A percentile compares a stretch with the other conserved stretches of the same genome.
These are phyloP conservation scores for Podospora bellae-mahoneyi DNA, from an alignment of 495 filamentous ascomycete genomes.

Conservation along the genomic window DNA sequence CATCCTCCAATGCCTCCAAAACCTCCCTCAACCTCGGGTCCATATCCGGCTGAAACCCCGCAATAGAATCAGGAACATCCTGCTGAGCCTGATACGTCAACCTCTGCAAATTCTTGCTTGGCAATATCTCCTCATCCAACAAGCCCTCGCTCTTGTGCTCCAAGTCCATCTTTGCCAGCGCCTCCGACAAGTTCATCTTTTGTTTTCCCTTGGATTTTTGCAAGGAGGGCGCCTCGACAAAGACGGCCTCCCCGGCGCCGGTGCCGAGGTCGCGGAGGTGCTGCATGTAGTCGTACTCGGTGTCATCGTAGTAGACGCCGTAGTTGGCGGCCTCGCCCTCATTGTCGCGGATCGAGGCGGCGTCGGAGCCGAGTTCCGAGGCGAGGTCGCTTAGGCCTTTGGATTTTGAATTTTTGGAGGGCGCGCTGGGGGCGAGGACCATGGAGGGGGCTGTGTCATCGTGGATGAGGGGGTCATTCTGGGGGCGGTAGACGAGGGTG, in stretches of 20 bases:
- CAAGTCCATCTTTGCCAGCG: constrained; percentile 63
- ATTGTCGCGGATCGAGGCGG: constrained; percentile 65
- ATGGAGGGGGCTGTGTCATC: constrained; percentile 77
- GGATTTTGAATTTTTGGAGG: constrained; percentile 29
- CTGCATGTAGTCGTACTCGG: constrained; percentile 98
- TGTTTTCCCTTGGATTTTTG: constrained; percentile 65
- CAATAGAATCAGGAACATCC: constrained; percentile 83
- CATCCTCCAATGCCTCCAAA: constrained; percentile 91
- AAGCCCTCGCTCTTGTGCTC: constrained; percentile 55
- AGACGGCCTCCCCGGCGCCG: constrained; percentile 62
- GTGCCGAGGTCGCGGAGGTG: constrained; percentile 80
- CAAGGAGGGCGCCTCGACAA: constrained; percentile 62
- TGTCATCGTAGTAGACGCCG: constrained; percentile 83
- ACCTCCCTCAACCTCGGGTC: constrained; percentile 90
- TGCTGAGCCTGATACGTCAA: constrained; percentile 90
- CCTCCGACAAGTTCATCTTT: constrained; percentile 70
- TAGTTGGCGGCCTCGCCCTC: constrained; percentile 95
- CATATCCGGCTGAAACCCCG: constrained; percentile 97
- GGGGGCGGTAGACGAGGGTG: constrained; percentile 88
- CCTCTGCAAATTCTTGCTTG: constrained; percentile 66
- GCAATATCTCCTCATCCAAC: constrained; percentile 65
- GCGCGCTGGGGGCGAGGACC: constrained; percentile 61
- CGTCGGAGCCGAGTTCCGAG: constrained; percentile 66
- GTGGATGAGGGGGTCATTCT: constrained; percentile 94
- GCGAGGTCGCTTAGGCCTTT: constrained; percentile 70